phyloP scores from a whole-genome alignment of 805 yeast genomes.

The Metschnikowia henanensis region DNA sequence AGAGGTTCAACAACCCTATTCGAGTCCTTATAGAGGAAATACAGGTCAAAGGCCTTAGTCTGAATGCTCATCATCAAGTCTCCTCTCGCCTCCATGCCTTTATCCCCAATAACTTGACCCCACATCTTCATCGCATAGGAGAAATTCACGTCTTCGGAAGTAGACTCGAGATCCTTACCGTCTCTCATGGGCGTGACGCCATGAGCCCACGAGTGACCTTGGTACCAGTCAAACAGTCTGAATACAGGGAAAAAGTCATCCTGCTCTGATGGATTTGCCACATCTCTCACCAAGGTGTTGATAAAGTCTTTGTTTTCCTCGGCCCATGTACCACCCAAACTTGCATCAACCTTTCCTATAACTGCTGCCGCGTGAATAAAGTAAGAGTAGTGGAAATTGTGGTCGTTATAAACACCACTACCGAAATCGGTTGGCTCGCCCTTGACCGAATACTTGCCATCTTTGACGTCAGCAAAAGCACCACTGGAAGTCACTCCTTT shows the following conservation, averaged over 20 bases:
- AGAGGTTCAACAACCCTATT: constrained; percentile 30
- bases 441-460: not conserved
- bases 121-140: constrained; percentile 69
- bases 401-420: constrained; percentile 77
- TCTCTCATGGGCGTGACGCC: constrained; percentile 63
- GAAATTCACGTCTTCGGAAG: constrained; percentile 71
- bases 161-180: constrained; percentile 71
- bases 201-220: constrained; percentile 76
- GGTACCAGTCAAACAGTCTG: constrained; percentile 68
- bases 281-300: constrained; percentile 62
- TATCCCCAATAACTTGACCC: constrained; percentile 59
- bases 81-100: constrained; percentile 51
- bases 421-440: constrained; percentile 55
- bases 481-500: constrained; percentile 58
- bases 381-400: constrained; percentile 87
- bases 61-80: constrained; percentile 59
- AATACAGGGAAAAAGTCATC: constrained; percentile 63
- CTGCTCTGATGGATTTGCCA: constrained; percentile 56
- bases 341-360: constrained; percentile 65
- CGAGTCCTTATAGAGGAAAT: constrained; percentile 50
- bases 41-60: constrained; percentile 53
- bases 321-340: constrained; percentile 58
- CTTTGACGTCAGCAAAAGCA: not conserved
- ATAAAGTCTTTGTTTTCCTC: constrained; percentile 52
- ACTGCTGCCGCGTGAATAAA: constrained; percentile 82